These are phyloP conservation scores for Fusarium buharicum DNA, from an alignment of 2,329 filamentous ascomycete species.

Conservation along the genomic window DNA sequence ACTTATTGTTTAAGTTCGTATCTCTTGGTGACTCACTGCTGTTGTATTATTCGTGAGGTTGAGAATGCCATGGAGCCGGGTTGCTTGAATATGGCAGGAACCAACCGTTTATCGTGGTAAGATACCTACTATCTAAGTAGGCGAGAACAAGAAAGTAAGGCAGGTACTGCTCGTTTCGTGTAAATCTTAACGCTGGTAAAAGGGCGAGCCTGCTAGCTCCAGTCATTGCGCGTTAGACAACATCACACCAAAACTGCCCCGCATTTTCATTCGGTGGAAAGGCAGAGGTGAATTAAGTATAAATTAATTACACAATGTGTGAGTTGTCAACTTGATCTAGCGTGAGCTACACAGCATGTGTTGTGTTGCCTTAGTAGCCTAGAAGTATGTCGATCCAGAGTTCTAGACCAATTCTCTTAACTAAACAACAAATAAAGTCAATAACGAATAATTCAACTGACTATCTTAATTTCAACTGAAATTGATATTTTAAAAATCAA, in stretches of 20 bases:
- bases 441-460: background rate
- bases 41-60: too few species aligned
- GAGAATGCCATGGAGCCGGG: too few species aligned
- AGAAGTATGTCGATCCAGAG: too few species aligned
- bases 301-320: background rate
- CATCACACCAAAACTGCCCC: constrained; percentile 7
- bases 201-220: constrained; percentile 1
- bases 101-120: too few species aligned
- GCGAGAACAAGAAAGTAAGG: too few species aligned
- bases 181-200: too few species aligned
- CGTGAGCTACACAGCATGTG: constrained; percentile 5
- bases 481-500: background rate
- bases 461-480: background rate
- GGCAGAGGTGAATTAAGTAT: constrained; percentile 9
- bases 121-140: too few species aligned
- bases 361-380: background rate
- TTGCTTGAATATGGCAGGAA: too few species aligned
- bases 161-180: too few species aligned
- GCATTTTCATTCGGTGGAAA: constrained; percentile 4
- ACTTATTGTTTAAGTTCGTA: too few species aligned
- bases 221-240: constrained; percentile 20
- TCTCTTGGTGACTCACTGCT: too few species aligned
- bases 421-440: background rate
- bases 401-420: background rate
- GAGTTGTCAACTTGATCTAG: constrained; percentile 33